A percentile compares a stretch with the other conserved stretches of the same genome.
Evolutionary conservation across 2,329 filamentous ascomycete species (phyloP).

Genomic region (Pseudogymnoascus sp.): DNA sequence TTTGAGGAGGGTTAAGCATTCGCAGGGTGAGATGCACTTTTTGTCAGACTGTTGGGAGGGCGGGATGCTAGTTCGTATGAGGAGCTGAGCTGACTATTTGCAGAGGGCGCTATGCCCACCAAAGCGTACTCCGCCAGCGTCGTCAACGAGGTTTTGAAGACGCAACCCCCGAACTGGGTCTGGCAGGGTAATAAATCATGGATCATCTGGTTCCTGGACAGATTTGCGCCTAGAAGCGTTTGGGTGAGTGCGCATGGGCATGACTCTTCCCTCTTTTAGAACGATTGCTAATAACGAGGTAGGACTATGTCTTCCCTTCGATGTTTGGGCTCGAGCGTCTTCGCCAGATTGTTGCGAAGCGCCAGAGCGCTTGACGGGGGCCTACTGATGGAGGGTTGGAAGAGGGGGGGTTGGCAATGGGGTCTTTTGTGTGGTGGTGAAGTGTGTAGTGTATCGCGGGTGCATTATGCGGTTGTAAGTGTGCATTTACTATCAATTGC

Average conservation of each 20-base stretch:
- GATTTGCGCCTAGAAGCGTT: neutral
- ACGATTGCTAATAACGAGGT: neutral
- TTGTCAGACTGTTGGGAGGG: no score
- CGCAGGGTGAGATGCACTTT: neutral
- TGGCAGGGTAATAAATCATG: slow-evolving; percentile 16
- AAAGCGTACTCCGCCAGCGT: slow-evolving; percentile 20
- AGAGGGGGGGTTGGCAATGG: no score
- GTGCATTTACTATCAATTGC: neutral
- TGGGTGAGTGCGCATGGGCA: neutral
- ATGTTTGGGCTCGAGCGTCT: slow-evolving; percentile 5
- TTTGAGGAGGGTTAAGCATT: neutral
- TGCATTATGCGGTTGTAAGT: no score
- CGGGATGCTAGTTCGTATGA: neutral
- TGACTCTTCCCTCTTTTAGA: neutral
- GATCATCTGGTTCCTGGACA: slow-evolving; percentile 9
- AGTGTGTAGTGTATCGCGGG: no score
- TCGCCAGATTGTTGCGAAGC: neutral
- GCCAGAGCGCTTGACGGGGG: neutral
- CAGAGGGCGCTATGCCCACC: slow-evolving; percentile 12
- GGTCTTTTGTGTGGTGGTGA: no score
- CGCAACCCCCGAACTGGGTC: slow-evolving; percentile 18
- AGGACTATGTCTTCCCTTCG: slow-evolving; percentile 8
- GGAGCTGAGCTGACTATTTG: neutral
- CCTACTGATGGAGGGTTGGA: neutral
- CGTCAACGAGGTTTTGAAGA: slow-evolving; percentile 16